phyloP scores from a whole-genome alignment of 176 grass and related monocot genomes.

The Aegilops umbellulata region DNA sequence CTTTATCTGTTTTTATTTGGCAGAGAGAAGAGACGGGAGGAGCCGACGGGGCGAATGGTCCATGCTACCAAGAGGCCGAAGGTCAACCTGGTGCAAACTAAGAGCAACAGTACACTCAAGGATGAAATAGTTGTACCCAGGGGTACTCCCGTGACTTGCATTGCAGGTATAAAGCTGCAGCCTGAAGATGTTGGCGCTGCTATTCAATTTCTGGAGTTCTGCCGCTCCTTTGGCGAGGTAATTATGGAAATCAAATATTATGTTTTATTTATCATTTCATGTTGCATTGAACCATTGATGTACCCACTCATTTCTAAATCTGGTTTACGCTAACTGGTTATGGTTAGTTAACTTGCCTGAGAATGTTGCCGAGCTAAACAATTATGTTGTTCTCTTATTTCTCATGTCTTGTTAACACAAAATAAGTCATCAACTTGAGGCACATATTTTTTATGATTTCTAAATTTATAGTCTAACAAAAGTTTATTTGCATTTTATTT shows the following conservation, averaged over 20 bases:
- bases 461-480: background rate
- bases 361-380: background rate
- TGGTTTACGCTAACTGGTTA: background rate
- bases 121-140: conserved; percentile 37
- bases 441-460: background rate
- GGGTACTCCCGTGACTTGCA: conserved; percentile 39
- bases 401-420: background rate
- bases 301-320: background rate
- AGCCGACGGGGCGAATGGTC: conserved; percentile 69
- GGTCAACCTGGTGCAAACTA: background rate
- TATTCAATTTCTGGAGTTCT: conserved; percentile 78
- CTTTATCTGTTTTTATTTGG: conserved; percentile 16
- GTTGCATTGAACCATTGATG: background rate
- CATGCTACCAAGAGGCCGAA: conserved; percentile 51
- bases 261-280: background rate
- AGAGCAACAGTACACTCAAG: background rate
- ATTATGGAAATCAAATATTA: conserved; percentile 2
- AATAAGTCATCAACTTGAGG: background rate
- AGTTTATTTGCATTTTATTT: background rate
- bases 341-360: background rate
- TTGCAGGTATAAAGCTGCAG: conserved; percentile 46
- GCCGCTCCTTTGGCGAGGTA: conserved; percentile 66
- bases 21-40: conserved; percentile 67
- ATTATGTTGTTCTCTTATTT: background rate
- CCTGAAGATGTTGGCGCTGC: conserved; percentile 55